Percentiles rank a stretch among this genome's conserved stretches.
These are phyloP conservation scores for Haplosporangium gracile DNA, from an alignment of 192 early-diverging fungal genomes.

Conservation along the genomic window DNA sequence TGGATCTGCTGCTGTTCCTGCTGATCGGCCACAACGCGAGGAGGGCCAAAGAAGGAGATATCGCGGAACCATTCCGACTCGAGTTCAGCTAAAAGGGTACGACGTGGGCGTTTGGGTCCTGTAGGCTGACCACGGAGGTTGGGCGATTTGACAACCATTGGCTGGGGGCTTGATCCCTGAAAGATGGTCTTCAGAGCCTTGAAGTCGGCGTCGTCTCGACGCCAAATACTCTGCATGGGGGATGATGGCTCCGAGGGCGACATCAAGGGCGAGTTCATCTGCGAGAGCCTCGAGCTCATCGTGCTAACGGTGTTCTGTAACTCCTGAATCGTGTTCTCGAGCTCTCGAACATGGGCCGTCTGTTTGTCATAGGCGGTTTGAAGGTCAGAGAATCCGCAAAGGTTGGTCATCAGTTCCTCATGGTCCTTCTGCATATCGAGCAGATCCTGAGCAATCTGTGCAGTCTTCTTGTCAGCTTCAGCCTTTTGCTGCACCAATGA, in stretches of 20 bases:
- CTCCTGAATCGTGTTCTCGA: slow-evolving; percentile 40
- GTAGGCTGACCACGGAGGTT: slow-evolving; percentile 29
- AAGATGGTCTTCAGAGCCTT: slow-evolving; percentile 53
- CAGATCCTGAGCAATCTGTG: slow-evolving; percentile 33
- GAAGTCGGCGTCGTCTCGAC: slow-evolving; percentile 38
- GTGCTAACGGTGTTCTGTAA: slow-evolving; percentile 37
- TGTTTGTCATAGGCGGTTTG: slow-evolving; percentile 34
- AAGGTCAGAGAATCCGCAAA: slow-evolving; percentile 22
- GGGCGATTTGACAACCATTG: slow-evolving; percentile 41
- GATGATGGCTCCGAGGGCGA: slow-evolving; percentile 43
- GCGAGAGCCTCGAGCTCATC: slow-evolving; percentile 46
- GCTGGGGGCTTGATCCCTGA: slow-evolving; percentile 29
- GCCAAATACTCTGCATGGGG: slow-evolving; percentile 41
- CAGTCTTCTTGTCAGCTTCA: slow-evolving; percentile 38
- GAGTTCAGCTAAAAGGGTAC: slow-evolving; percentile 63
- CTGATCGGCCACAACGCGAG: slow-evolving; percentile 23
- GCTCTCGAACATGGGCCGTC: slow-evolving; percentile 32
- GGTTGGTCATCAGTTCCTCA: slow-evolving; percentile 28
- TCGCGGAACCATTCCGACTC: slow-evolving; percentile 65
- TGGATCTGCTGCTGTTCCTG: slow-evolving; percentile 17
- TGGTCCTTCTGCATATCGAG: slow-evolving; percentile 30
- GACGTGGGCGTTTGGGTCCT: slow-evolving; percentile 15
- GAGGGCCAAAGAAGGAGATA: slow-evolving; percentile 46
- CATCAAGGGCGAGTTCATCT: slow-evolving; percentile 50
- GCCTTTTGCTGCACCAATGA: slow-evolving; percentile 27